A percentile compares a stretch with the other conserved stretches of the same genome.
phyloP scores from a whole-genome alignment of 2,329 filamentous ascomycete genomes.

The Aureobasidium sp. region DNA sequence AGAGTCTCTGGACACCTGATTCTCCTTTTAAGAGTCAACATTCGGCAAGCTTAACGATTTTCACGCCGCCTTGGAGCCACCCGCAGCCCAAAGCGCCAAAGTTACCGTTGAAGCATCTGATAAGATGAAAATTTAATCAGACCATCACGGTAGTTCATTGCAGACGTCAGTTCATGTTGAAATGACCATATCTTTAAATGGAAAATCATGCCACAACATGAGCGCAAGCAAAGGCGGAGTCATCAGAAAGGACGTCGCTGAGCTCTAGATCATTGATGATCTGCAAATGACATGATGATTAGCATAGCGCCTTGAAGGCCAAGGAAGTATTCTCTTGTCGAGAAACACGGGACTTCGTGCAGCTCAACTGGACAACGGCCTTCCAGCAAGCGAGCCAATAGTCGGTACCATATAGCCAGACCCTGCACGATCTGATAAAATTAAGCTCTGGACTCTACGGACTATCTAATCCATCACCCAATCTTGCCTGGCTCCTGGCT shows the following conservation, averaged over 20 bases:
- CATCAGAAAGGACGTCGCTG: not conserved
- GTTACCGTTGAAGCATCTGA: conserved; percentile 2
- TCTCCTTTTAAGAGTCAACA: not conserved
- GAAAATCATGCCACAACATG: not conserved
- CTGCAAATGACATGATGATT: not conserved
- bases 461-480: conserved; percentile 13
- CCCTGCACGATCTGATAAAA: conserved; percentile 8
- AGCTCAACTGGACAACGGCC: not conserved
- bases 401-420: not conserved
- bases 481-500: conserved; percentile 2
- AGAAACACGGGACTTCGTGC: not conserved
- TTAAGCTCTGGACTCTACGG: not conserved
- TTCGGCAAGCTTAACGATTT: not conserved
- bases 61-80: not conserved
- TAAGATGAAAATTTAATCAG: conserved; percentile 10
- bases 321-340: not conserved
- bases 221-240: not conserved
- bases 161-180: not conserved
- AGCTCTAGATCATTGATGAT: not conserved
- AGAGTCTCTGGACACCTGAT: not conserved
- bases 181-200: not conserved
- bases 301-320: not conserved
- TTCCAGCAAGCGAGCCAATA: not conserved
- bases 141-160: conserved; percentile 3
- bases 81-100: not conserved